phyloP scores from a whole-genome alignment of 1,284 basidiomycete genomes.

The Ganoderma sinense region DNA sequence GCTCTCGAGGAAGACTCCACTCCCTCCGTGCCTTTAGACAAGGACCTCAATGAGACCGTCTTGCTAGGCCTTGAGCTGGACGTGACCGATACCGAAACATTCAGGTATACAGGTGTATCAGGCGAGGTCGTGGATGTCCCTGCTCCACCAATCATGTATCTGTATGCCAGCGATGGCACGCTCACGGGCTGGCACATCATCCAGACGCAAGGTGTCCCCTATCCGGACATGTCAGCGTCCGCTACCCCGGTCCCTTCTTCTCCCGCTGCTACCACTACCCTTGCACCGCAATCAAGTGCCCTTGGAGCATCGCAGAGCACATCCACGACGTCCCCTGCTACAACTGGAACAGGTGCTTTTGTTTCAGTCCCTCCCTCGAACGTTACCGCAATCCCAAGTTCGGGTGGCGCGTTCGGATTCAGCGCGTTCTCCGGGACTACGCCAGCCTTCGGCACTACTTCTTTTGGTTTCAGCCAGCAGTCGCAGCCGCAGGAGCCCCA shows the following conservation, averaged over 20 bases:
- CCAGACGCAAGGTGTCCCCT: constrained; percentile 57
- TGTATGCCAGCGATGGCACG: constrained; percentile 85
- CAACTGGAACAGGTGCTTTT: constrained; percentile 18
- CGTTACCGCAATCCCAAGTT: not conserved
- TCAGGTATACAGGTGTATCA: constrained; percentile 48
- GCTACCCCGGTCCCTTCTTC: constrained; percentile 26
- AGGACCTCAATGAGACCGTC: constrained; percentile 75
- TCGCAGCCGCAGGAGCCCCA: constrained; percentile 20
- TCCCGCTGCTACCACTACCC: constrained; percentile 8
- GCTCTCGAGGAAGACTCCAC: constrained; percentile 80
- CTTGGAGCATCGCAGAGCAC: constrained; percentile 8
- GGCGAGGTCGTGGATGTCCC: constrained; percentile 58
- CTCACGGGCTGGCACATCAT: constrained; percentile 80
- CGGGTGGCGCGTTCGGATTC: constrained; percentile 20
- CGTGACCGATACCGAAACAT: constrained; percentile 60
- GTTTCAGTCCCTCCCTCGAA: constrained; percentile 9
- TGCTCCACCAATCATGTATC: constrained; percentile 75
- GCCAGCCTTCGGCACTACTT: constrained; percentile 33
- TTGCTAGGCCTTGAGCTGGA: constrained; percentile 76
- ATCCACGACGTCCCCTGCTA: constrained; percentile 12
- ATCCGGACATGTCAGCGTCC: constrained; percentile 59
- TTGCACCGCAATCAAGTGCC: not conserved
- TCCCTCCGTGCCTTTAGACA: constrained; percentile 73
- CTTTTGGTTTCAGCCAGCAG: constrained; percentile 23
- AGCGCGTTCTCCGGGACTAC: constrained; percentile 34